Evolutionary conservation across 352 stramenopile species (phyloP), one percentile per base, ranked within the genome.

Genomic region (Globisporangium radiosum): DNA sequence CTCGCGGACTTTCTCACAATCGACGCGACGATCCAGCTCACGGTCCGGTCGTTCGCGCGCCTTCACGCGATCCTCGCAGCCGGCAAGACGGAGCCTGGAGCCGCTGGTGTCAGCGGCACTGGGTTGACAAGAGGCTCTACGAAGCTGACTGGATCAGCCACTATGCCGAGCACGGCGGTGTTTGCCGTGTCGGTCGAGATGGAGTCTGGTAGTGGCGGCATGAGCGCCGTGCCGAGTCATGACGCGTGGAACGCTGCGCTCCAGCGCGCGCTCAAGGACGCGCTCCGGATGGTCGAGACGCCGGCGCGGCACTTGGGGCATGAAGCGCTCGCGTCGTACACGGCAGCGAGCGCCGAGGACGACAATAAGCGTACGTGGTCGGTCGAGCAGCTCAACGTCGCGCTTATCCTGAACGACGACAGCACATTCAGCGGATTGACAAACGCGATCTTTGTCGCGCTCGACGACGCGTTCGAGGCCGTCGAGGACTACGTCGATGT

Each of bases 1-100:
- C 73, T 98, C 7, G 87, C 90, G 9, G 94, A 98, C 65, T 97
- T 98, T 45, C 60, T 96, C 19, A 94, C 94, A 4, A 92, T 94
- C 36, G 83, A 94, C 47, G 85, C 90, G 25, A 91, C 90, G 0
- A 88, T 96, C 47, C 82, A 94, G 60, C 76, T 97, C 50, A 92
- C 88, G 0, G 71, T 96, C 13, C 71, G 79, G 17, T 94, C 83
- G 0, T 94, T 94, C 45, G 69, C 87, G 40, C 59, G 59, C 1
- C 64, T 94, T 2, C 78, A 89, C 52, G 67, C 69, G 10, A 75
- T 82, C 5, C 59, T 92, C 13, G 60, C 69, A 8, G 75, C 70
- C 2, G 81, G 81, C 1, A 89, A 87, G 56, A 55, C 64, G 4
- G 69, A 79, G 39, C 25, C 9, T 7, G 19, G 47, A 51, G 53